Evolutionary conservation across 345 rosid genomes (phyloP), one percentile per base, ranked within the genome.

Genomic region (Gossypium sturtianum): DNA sequence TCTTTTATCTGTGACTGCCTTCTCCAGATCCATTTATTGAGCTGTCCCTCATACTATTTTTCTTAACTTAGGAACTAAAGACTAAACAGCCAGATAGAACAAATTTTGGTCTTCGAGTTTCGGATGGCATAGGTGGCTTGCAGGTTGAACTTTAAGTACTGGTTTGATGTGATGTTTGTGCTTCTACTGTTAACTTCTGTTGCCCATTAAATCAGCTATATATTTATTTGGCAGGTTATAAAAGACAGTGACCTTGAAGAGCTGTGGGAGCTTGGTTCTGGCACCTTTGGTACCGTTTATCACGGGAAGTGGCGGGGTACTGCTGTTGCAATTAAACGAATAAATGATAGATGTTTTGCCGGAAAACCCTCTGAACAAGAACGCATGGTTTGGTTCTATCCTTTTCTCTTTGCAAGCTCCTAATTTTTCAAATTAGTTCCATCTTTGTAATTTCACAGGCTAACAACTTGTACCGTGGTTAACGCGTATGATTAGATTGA

Each of bases 221-320:
- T 45, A 25, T 73, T 63, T 16, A n/a, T n/a, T 70, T 34, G 9
- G 25, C 83, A 90, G 94, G 86, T 85, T 52, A 88, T 90, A 80
- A 86, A 68, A 76, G 84, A 90, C 72, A 82, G 75, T 54, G 94
- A 90, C 79, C 92, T 90, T 71, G 94, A 90, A 84, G 92, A 90
- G 76, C 79, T 86, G 25, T 81, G 75, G 48, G 92, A 90, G 79
- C 65, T 90, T 17, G 94, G 94, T 75, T 86, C 94, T 29, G 94
- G 92, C 64, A 90, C 94, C 2, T 90, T 84, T 82, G 94, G 94
- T 44, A 90, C 94, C 20, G 94, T 90, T 72, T 90, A 83, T 74
- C 94, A 90, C 75, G 94, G 94, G 56, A 86, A 81, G 82, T 90
- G 94, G 92, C 84, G 94, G 17, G 94, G 94, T 56, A 80, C 94